Base-by-base conservation (phyloP, 495 filamentous ascomycete genomes). In the Xylaria venustula region DNA sequence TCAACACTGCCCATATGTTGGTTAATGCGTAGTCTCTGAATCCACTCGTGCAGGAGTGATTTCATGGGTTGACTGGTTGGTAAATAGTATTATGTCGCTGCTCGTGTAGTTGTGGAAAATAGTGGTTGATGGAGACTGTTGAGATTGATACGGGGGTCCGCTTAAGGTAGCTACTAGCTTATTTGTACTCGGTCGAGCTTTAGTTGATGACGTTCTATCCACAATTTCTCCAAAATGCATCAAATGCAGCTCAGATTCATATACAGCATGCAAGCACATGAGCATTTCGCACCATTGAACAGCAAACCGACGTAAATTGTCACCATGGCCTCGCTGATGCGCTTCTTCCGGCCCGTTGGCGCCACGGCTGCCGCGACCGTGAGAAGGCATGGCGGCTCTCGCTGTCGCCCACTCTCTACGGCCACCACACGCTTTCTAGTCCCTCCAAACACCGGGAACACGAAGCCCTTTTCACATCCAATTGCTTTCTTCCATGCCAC, bases 171-270 rank as follows among this genome's bases (percentile, higher is more conserved):
- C n/a, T n/a, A n/a, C n/a, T n/a, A n/a, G n/a, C n/a, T n/a, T n/a
- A n/a, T n/a, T n/a, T n/a, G n/a, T n/a, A n/a, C n/a, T n/a, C n/a
- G n/a, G n/a, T 34, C 5, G 30, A 40, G 32, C 23, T 25, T 44
- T 15, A 15, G 53, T 49, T 61, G 23, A 71, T 69, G 68, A 69
- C 66, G 66, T 69, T 50, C 41, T 54, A 40, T 41, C 54, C 53
- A 64, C 51, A 30, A 58, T 65, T 65, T 65, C 56, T 63, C 58
- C 59, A 62, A 54, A 17, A 14, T 36, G 37, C 32, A 51, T 54
- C 51, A 30, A 54, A 44, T 41, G 34, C 17, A 47, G 5, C 15
- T 22, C 7, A 20, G 22, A 19, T 34, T 22, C 17, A 2, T 56
- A 34, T 22, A 22, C 41, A 30, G 7, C 41, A 37, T n/a, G n/a